A percentile compares a stretch with the other conserved stretches of the same genome.
Conservation (phyloP, 306 rosid genomes). For the Begonia masoniana region DNA sequence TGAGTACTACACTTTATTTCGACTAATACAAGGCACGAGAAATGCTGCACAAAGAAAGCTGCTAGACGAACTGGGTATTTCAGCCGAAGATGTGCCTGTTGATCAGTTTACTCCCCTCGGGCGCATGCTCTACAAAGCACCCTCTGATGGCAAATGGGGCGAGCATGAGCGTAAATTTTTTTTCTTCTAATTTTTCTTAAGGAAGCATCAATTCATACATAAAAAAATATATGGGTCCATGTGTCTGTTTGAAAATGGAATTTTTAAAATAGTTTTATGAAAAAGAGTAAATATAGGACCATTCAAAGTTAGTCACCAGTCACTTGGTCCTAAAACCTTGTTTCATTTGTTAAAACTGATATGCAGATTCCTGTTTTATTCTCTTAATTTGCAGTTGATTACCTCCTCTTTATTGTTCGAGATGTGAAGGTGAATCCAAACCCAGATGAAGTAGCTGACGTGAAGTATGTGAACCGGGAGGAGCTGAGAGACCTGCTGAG, state of each 20-base stretch:
- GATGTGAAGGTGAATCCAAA: constrained; percentile 68
- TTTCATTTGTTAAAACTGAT: neutral
- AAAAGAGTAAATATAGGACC: too few relatives aligned
- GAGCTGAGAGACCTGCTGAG: constrained; percentile 84
- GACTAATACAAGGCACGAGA: constrained; percentile 40
- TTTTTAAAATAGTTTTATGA: too few relatives aligned
- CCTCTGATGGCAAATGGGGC: constrained; percentile 99
- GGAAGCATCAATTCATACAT: neutral
- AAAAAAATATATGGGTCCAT: too few relatives aligned
- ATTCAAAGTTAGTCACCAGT: too few relatives aligned
- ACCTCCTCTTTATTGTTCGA: constrained; percentile 73
- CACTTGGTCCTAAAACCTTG: neutral
- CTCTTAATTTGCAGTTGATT: constrained; percentile 63
- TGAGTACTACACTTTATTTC: too few relatives aligned
- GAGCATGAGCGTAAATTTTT: constrained; percentile 76
- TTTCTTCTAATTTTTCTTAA: neutral
- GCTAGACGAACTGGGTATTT: constrained; percentile 86
- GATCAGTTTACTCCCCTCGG: constrained; percentile 85
- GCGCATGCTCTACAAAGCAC: constrained; percentile 90
- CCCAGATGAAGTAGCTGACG: constrained; percentile 84
- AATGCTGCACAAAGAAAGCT: constrained; percentile 99
- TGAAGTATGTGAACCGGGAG: constrained; percentile 68
- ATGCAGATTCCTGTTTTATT: too few relatives aligned
- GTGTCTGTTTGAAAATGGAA: too few relatives aligned
- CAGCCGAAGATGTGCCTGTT: constrained; percentile 83